phyloP scores from a whole-genome alignment of 2,329 filamentous ascomycete genomes.

The Monosporascus sp. region DNA sequence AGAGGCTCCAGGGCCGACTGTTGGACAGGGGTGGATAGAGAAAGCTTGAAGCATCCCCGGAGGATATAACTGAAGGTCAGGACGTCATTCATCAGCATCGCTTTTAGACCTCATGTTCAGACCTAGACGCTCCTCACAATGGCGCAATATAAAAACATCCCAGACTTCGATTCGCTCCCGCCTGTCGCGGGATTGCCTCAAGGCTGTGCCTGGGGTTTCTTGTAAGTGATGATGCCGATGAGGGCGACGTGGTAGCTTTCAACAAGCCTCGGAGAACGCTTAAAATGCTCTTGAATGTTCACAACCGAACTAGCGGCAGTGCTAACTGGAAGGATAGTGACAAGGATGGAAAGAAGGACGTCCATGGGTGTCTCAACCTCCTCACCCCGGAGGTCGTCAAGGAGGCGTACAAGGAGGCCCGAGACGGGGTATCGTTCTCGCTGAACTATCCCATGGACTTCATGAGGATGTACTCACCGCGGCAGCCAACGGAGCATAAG shows the following conservation, averaged over 20 bases:
- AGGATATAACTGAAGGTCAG: too few relatives aligned
- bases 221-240: conserved; percentile 1
- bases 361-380: conserved; percentile 6
- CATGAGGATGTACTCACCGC: conserved; percentile 1
- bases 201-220: conserved; percentile 7
- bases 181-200: conserved; percentile 1
- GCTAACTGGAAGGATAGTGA: not conserved
- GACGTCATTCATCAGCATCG: too few relatives aligned
- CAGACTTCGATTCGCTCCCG: conserved; percentile 6
- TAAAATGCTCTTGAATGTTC: too few relatives aligned
- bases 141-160: not conserved
- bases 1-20: too few relatives aligned
- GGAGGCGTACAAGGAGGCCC: conserved; percentile 5
- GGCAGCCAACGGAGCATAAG: conserved; percentile 1
- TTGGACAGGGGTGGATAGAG: too few relatives aligned
- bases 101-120: too few relatives aligned
- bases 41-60: too few relatives aligned
- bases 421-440: conserved; percentile 4
- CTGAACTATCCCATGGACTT: conserved; percentile 6
- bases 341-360: conserved; percentile 5
- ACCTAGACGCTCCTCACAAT: not conserved
- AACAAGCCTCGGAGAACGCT: not conserved
- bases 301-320: too few relatives aligned
- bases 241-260: not conserved
- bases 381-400: conserved; percentile 1